Evolutionary conservation across 2,329 filamentous ascomycete species (phyloP), one percentile per base, ranked within the genome.

Genomic region (Hymenotorrendiella dingleyae): DNA sequence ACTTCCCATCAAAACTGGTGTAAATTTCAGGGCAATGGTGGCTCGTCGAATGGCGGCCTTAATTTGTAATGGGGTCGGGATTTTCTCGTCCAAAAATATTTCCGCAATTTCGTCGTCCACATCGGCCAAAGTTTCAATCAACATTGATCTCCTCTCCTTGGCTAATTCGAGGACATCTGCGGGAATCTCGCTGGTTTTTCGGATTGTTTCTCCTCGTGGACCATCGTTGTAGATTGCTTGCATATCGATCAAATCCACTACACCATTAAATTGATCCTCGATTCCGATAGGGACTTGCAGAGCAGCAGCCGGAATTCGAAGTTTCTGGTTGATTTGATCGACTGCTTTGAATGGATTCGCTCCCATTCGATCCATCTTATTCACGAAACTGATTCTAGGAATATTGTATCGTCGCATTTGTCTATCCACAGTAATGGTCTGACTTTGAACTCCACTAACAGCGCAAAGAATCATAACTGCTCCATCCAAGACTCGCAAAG

Each of bases 281-380:
- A 80, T 73, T 46, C 93, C 93, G 55, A 98, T 96, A 8, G 93
- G 93, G 19, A 98, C 81, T 67, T 98, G 93, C 32, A 98, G 76
- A 14, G 93, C 93, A 10, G 93, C 93, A 24, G 93, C 93, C 23
- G 86, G 82, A 40, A 97, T 84, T 69, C 90, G 90, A 50, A 98
- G 78, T 70, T 98, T 98, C 58, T 82, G 78, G 70, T 95, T 96
- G 73, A 98, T 97, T 69, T 96, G 90, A 29, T 98, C 91, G 44
- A 98, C 82, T 7, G 89, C 90, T 69, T 94, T 96, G 80, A 90
- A 98, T 7, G 93, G 93, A 63, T 98, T 97, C 52, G 93, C 87
- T 47, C 93, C 93, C 85, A 96, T 96, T 53, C 93, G 84, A 62
- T 98, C 93, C 91, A 98, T 97, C 76, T 98, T 98, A 73, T 98